These are phyloP conservation scores for Suillus fuscotomentosus DNA, from an alignment of 768 basidiomycete species.

Conservation along the genomic window DNA sequence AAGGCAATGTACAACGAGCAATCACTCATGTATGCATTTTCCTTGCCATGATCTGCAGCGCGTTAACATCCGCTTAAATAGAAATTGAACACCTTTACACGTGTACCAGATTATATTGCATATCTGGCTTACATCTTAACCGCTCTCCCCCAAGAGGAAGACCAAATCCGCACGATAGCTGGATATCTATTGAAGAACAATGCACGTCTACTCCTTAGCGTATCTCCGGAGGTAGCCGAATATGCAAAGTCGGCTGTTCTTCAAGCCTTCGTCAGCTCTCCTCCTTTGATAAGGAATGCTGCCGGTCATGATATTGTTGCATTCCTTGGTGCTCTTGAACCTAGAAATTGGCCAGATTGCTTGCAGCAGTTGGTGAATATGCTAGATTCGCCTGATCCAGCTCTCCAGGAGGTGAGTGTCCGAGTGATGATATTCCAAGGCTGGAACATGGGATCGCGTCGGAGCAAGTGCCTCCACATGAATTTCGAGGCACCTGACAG, in stretches of 20 bases:
- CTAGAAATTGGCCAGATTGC: conserved; percentile 94
- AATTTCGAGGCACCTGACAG: neutral
- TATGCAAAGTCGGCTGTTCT: conserved; percentile 78
- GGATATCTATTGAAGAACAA: conserved; percentile 98
- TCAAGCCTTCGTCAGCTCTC: conserved; percentile 76
- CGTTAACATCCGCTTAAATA: conserved; percentile 31
- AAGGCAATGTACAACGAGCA: conserved; percentile 66
- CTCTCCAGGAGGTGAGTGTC: conserved; percentile 79
- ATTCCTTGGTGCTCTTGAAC: conserved; percentile 84
- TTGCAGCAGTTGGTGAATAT: conserved; percentile 79
- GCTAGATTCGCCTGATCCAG: conserved; percentile 71
- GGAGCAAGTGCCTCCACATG: neutral
- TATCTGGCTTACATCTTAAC: conserved; percentile 95
- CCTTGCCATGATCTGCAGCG: conserved; percentile 18
- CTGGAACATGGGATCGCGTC: neutral
- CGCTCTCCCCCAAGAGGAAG: conserved; percentile 77
- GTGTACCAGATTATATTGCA: conserved; percentile 90
- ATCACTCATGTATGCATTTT: conserved; percentile 72
- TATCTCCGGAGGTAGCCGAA: conserved; percentile 61
- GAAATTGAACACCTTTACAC: conserved; percentile 88
- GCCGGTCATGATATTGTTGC: conserved; percentile 92
- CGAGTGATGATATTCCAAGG: conserved; percentile 1
- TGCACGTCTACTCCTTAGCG: conserved; percentile 70
- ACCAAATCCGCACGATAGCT: conserved; percentile 92
- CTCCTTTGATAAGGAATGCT: conserved; percentile 89